Base-by-base conservation (phyloP, 1,284 basidiomycete species). In the Rhizopogon hawkerae region DNA sequence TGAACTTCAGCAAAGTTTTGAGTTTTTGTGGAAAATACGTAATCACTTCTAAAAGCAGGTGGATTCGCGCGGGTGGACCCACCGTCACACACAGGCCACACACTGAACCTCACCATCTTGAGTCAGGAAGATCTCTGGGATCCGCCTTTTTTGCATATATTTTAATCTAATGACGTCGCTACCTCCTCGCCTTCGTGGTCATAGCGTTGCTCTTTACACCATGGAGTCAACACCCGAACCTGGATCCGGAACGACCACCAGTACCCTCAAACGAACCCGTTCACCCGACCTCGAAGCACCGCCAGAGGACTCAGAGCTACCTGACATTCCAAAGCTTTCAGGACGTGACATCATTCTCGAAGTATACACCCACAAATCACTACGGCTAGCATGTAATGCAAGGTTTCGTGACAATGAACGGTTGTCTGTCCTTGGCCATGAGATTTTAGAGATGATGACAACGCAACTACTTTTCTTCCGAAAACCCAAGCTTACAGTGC, bases 341-440 rank as follows among this genome's bases (percentile, higher is more conserved):
- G 75, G 73, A 52, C 77, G 21, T 21, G 21, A 82, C 43, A 64
- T 79, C 36, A 67, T 79, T 55, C 72, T 87, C 48, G 77, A 83
- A 55, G 77, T 85, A 41, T 84, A 77, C 59, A 83, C 81, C 4
- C 84, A 88, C 60, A 72, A 65, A 54, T 83, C 83, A 21, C 69
- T 88, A 46, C 70, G 76, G 42, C 73, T 74, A 42, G 63, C 69
- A 37, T 67, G 66, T 35, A 68, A 66, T 16, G 68, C 66, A 29
- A 64, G 74, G 47, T 76, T 74, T 57, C 72, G 70, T 51, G 81
- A 85, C 60, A 81, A 78, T 55, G 76, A 78, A 57, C 69, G 82
- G 47, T 64, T 87, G 46, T 66, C 75, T 31, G 63, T 69, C 21
- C 66, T 87, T 29, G 84, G 84, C 16, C 65, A 69, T 52, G 62